Evolutionary conservation across 257 asterid species (phyloP), one percentile per base, ranked within the genome.

Genomic region (Gentiana straminea): DNA sequence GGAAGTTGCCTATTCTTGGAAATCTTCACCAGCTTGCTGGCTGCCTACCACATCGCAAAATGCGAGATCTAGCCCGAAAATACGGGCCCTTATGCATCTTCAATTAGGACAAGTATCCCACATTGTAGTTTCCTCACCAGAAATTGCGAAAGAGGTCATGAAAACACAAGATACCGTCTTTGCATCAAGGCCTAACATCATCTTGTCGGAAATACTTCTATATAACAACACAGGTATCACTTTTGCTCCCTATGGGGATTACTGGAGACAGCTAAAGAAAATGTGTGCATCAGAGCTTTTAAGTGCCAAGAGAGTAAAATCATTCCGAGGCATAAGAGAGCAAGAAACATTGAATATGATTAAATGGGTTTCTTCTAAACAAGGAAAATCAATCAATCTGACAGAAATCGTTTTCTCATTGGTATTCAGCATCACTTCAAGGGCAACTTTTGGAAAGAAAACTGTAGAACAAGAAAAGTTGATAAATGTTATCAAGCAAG

Each of bases 1-100:
- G 34, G 3, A 5, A 7, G 13, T 11, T 33, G 3, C 58, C 58
- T 0, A 35, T 54, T 2, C 36, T 54, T 3, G 58, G 58, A 5
- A 35, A 54, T 11, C 7, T 54, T 2, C 46, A 33, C 38, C 46
- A 54, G 10, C 58, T 54, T 36, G 13, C 15, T 10, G 33, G 58
- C 45, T 4, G 33, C 13, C 33, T 36, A 2, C 58, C 9, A 2
- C 8, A 52, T 1, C 57, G 36, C 13, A 8, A 2, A 1, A 12
- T 34, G 13, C 7, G 24, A 34, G 41, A 53, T 4, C 46, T 71
- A 9, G 43, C 68, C 43, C 49, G 52, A 7, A 52, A 38, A 4
- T 54, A 61, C 35, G 72, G 76, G 0, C 69, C 65, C 4, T 71
- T 7, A 48, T 66, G 66, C 72, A 71, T n/a, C 32, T 71, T 33